A percentile compares a stretch with the other conserved stretches of the same genome.
These are phyloP conservation scores for Pseudogymnoascus pannorum DNA, from an alignment of 2,329 filamentous ascomycete genomes.

Conservation along the genomic window DNA sequence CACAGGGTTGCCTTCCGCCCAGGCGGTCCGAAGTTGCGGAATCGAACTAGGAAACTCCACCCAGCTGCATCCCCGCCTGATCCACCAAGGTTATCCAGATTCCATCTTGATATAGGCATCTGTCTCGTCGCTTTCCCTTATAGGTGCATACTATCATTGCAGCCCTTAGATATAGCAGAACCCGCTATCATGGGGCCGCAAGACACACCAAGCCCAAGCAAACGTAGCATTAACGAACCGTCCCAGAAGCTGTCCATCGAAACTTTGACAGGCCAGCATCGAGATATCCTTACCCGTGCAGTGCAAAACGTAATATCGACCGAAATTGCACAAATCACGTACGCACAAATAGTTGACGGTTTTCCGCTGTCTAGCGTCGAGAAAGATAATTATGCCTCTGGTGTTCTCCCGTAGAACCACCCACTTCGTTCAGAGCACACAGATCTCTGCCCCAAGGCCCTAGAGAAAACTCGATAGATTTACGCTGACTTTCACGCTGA, in stretches of 20 bases:
- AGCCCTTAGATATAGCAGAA: too few relatives aligned
- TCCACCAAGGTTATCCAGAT: too few relatives aligned
- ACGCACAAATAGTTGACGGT: slow-evolving; percentile 21
- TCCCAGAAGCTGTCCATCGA: not conserved
- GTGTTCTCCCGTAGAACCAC: slow-evolving; percentile 6
- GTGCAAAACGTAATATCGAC: slow-evolving; percentile 15
- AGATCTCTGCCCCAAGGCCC: slow-evolving; percentile 16
- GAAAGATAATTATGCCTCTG: not conserved
- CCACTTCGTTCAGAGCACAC: slow-evolving; percentile 17
- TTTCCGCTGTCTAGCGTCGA: slow-evolving; percentile 14
- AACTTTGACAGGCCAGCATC: slow-evolving; percentile 6
- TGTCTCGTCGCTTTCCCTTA: too few relatives aligned
- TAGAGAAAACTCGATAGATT: slow-evolving; percentile 9
- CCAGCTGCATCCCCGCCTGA: too few relatives aligned
- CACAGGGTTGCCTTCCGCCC: too few relatives aligned
- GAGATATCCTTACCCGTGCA: slow-evolving; percentile 11
- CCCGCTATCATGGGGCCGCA: not conserved
- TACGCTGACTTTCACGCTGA: slow-evolving; percentile 1
- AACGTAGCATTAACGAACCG: not conserved
- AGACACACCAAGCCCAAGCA: too few relatives aligned
- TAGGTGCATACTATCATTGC: too few relatives aligned
- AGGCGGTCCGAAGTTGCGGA: too few relatives aligned
- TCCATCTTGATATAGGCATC: too few relatives aligned
- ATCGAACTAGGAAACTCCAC: too few relatives aligned
- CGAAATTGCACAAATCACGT: slow-evolving; percentile 15